These are phyloP conservation scores for Hymenoscyphus linearis DNA, from an alignment of 2,329 filamentous ascomycete genomes.

Conservation along the genomic window DNA sequence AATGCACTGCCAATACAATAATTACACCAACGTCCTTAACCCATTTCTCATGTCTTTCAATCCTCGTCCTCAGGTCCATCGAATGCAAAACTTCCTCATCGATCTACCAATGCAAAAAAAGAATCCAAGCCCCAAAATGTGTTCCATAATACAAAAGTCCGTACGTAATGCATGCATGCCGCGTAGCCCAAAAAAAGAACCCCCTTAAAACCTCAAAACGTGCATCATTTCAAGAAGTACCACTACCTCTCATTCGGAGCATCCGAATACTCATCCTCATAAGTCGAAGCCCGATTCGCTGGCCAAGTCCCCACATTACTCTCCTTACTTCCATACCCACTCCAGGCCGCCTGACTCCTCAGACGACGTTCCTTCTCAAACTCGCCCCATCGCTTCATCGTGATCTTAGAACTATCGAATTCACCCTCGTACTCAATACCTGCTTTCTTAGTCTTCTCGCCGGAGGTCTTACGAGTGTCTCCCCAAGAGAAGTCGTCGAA, in stretches of 20 bases:
- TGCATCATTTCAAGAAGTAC: too few species aligned
- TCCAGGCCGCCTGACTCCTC: constrained; percentile 19
- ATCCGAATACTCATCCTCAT: constrained; percentile 28
- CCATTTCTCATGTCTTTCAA: background rate
- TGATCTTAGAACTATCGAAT: constrained; percentile 98
- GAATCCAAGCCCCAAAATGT: background rate
- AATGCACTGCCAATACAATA: background rate
- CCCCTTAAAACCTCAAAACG: background rate
- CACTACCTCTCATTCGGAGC: constrained; percentile 10
- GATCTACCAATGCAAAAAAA: background rate
- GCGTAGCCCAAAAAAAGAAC: background rate
- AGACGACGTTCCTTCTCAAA: constrained; percentile 68
- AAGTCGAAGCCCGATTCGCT: constrained; percentile 7
- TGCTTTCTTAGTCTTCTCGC: constrained; percentile 81
- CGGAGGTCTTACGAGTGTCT: constrained; percentile 91
- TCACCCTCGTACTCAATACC: constrained; percentile 88
- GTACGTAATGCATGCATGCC: background rate
- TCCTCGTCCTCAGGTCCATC: background rate
- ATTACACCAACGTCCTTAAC: background rate
- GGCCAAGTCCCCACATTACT: constrained; percentile 13
- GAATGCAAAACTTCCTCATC: background rate
- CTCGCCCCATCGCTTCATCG: constrained; percentile 98
- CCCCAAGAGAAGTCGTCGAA: constrained; percentile 99
- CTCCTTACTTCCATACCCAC: constrained; percentile 20
- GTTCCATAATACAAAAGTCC: background rate